Percentiles rank a stretch among this genome's conserved stretches.
Evolutionary conservation across 257 asterid species (phyloP).

Genomic region (Asclepias syriaca): DNA sequence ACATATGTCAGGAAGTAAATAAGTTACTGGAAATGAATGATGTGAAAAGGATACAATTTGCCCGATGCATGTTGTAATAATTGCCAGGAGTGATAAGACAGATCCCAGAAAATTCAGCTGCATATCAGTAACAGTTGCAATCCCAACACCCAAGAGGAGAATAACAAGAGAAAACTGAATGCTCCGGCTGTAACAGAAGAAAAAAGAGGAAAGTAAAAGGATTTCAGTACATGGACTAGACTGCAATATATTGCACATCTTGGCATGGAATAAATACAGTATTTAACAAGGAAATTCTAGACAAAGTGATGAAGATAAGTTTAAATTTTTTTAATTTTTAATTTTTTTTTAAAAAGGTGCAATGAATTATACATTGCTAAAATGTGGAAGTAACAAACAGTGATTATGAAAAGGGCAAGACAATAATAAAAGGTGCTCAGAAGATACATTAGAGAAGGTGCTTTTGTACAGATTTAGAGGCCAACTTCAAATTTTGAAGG

Average conservation of each 20-base stretch:
- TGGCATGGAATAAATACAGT: background rate
- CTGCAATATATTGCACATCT: background rate
- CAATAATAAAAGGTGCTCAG: no score
- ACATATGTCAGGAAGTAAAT: background rate
- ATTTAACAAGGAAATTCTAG: background rate
- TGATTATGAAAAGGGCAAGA: background rate
- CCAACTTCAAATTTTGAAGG: background rate
- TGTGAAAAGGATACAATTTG: slow-evolving; percentile 78
- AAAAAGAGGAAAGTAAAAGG: background rate
- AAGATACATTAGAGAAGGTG: background rate
- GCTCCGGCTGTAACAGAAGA: slow-evolving; percentile 54
- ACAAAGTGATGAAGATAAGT: background rate
- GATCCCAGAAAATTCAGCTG: slow-evolving; percentile 85
- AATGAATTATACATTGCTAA: background rate
- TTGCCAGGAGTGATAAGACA: slow-evolving; percentile 73
- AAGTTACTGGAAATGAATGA: slow-evolving; percentile 11
- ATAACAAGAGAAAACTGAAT: slow-evolving; percentile 58
- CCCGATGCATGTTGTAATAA: slow-evolving; percentile 78
- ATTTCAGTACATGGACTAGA: slow-evolving; percentile 19
- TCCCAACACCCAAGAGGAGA: slow-evolving; percentile 85
- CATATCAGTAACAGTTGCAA: slow-evolving; percentile 86
- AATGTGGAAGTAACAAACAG: background rate
- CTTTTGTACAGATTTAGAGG: background rate
- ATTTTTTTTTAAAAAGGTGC: background rate
- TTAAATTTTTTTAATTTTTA: no score